A percentile compares a stretch with the other conserved stretches of the same genome.
Evolutionary conservation across 2,329 filamentous ascomycete species (phyloP).

Genomic region (Plenodomus biglobosus): DNA sequence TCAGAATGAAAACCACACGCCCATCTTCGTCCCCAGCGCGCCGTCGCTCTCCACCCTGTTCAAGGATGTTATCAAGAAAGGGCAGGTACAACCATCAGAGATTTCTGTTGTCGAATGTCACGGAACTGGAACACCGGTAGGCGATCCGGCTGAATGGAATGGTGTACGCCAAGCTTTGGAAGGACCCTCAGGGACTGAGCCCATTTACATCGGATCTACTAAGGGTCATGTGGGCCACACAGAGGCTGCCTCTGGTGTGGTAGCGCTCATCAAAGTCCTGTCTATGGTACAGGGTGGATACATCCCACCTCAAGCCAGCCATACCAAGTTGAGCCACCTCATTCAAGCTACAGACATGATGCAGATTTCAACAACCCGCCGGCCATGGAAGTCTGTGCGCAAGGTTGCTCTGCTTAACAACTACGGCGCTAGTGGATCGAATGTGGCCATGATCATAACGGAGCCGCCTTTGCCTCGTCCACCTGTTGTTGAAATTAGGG

Average conservation of each 20-base stretch:
- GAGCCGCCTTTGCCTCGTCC: background rate
- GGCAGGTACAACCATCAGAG: too few species aligned
- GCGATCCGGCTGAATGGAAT: slow-evolving; percentile 33
- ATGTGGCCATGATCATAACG: slow-evolving; percentile 17
- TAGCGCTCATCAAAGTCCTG: slow-evolving; percentile 31
- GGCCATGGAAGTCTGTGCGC: slow-evolving; percentile 10
- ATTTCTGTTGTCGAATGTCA: too few species aligned
- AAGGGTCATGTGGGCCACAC: slow-evolving; percentile 47
- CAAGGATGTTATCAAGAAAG: too few species aligned
- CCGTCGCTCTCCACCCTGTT: slow-evolving; percentile 23
- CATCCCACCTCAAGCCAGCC: slow-evolving; percentile 27
- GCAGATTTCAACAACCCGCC: slow-evolving; percentile 8
- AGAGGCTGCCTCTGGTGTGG: slow-evolving; percentile 25
- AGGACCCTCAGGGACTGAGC: background rate
- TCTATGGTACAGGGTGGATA: slow-evolving; percentile 21
- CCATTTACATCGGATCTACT: slow-evolving; percentile 11
- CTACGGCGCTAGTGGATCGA: slow-evolving; percentile 27
- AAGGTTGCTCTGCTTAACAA: slow-evolving; percentile 22
- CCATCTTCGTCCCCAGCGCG: too few species aligned
- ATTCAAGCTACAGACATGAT: slow-evolving; percentile 11
- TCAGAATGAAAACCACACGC: slow-evolving; percentile 40
- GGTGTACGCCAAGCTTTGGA: slow-evolving; percentile 12
- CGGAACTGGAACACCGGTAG: slow-evolving; percentile 61
- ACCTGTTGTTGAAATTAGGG: too few species aligned
- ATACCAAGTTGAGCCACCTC: slow-evolving; percentile 12